Base-by-base conservation (phyloP, 2,329 filamentous ascomycete genomes). In the Zymoseptoria brevis region DNA sequence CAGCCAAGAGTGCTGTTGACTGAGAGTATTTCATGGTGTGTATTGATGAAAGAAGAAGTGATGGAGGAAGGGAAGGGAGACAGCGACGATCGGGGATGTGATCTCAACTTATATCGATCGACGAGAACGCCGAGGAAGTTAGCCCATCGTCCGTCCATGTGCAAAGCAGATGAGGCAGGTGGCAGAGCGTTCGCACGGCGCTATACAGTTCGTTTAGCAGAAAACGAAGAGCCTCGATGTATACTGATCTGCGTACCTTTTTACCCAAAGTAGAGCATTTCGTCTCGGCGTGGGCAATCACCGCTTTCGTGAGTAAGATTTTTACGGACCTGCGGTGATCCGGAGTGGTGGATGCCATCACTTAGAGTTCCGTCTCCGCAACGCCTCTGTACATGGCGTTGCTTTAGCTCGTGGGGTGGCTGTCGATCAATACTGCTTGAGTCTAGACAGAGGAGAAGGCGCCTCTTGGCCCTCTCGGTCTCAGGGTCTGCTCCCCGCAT, bases 1-100 rank as follows among this genome's bases (percentile, higher is more conserved):
- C 51, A 29, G 61, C 54, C 16, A 62, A 11, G 29, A 65, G 58
- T 48, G 57, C 60, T n/a, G 57, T 35, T 13, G 61, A 50, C 29
- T 61, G 56, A 9, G 60, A 52, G 55, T 61, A 56, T 50, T 62
- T 65, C 63, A 65, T 65, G 57, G 29, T 55, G 62, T 29, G 26
- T 29, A 48, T 16, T 45, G 35, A 16, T 16, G 35, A 16, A 45
- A 9, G 35, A n/a, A 7, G 16, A 11, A 16, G 35, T 45, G 5
- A 11, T 16, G 35, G 3, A 6, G 13, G 35, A 3, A 6, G 11
- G 35, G 16, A 6, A 1, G 3, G 16, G 3, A n/a, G 4, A 7
- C 5, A 4, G 13, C 13, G 4, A 7, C 35, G 13, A n/a, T 7
- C 35, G 13, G 4, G 35, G 35, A n/a, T 16, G 7, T 7, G 11